Percentiles rank a stretch among this genome's conserved stretches.
Conservation (phyloP, 805 yeast genomes). For the Starmerella geochares region DNA sequence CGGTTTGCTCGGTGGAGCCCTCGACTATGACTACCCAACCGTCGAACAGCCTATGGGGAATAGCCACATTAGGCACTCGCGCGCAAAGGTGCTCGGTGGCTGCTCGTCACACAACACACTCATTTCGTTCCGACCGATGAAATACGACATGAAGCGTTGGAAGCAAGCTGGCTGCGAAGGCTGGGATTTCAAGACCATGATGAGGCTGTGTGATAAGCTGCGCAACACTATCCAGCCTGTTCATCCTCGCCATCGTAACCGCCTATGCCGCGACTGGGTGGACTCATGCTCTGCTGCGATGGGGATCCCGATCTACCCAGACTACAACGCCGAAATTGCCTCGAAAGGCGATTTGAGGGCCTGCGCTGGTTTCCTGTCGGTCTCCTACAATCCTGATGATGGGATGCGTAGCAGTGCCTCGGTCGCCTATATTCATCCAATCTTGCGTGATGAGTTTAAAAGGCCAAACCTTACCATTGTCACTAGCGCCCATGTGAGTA, state of each 20-base stretch:
- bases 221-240: constrained; percentile 19
- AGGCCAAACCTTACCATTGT: constrained; percentile 17
- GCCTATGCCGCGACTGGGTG: constrained; percentile 18
- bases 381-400: constrained; percentile 19
- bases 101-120: constrained; percentile 32
- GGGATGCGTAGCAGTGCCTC: constrained; percentile 28
- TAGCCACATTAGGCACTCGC: constrained; percentile 25
- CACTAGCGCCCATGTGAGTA: constrained; percentile 16
- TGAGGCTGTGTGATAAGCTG: constrained; percentile 16
- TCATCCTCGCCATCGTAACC: constrained; percentile 17
- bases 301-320: constrained; percentile 11
- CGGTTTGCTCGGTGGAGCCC: constrained; percentile 27
- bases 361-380: constrained; percentile 13
- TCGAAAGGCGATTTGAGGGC: constrained; percentile 8
- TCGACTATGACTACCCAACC: constrained; percentile 32
- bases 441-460: constrained; percentile 11
- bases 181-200: constrained; percentile 30
- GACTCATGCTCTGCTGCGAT: constrained; percentile 11
- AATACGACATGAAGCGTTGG: constrained; percentile 30
- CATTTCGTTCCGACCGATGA: constrained; percentile 30
- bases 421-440: constrained; percentile 28
- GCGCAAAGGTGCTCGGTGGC: constrained; percentile 32
- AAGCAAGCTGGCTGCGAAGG: constrained; percentile 29
- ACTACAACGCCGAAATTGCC: constrained; percentile 12
- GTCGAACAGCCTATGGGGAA: constrained; percentile 22